Conservation (phyloP, 2,329 filamentous ascomycete species). For the Zymoseptoria pseudotritici region DNA sequence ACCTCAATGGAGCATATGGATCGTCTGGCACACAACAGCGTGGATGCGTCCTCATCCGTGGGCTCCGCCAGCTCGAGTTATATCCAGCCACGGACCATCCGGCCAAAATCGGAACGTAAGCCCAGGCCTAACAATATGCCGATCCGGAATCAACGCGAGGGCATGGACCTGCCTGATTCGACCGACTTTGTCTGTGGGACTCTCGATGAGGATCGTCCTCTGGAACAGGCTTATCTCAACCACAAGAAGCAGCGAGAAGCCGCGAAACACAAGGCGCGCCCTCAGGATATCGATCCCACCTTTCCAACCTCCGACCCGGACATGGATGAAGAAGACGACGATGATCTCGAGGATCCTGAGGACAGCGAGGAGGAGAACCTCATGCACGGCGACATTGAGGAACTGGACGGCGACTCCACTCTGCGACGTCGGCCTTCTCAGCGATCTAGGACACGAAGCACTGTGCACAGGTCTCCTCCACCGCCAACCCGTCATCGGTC, state of each 20-base stretch:
- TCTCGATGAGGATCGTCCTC: constrained; percentile 83
- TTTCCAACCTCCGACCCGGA: constrained; percentile 94
- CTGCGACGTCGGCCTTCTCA: constrained; percentile 31
- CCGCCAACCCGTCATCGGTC: constrained; percentile 28
- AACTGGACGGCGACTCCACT: constrained; percentile 31
- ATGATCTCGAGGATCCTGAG: constrained; percentile 49
- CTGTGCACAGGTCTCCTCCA: constrained; percentile 28
- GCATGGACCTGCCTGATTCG: constrained; percentile 82
- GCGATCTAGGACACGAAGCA: constrained; percentile 10
- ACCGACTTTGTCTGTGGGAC: constrained; percentile 99
- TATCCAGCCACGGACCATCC: constrained; percentile 7
- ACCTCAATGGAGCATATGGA: constrained; percentile 48
- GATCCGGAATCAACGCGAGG: constrained; percentile 17
- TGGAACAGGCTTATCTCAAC: constrained; percentile 90
- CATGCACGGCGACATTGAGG: constrained; percentile 51
- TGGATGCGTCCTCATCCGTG: constrained; percentile 48
- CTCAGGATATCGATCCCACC: constrained; percentile 96
- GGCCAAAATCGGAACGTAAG: constrained; percentile 11
- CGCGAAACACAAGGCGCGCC: constrained; percentile 71
- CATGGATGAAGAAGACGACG: constrained; percentile 67
- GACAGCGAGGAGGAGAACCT: constrained; percentile 58
- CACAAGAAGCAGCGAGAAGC: constrained; percentile 74
- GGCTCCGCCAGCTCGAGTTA: constrained; percentile 40
- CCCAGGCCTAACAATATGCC: constrained; percentile 33
- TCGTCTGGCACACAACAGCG: constrained; percentile 36